phyloP scores from a whole-genome alignment of 164 flowering plant species.

The Magnolia officinalis region DNA sequence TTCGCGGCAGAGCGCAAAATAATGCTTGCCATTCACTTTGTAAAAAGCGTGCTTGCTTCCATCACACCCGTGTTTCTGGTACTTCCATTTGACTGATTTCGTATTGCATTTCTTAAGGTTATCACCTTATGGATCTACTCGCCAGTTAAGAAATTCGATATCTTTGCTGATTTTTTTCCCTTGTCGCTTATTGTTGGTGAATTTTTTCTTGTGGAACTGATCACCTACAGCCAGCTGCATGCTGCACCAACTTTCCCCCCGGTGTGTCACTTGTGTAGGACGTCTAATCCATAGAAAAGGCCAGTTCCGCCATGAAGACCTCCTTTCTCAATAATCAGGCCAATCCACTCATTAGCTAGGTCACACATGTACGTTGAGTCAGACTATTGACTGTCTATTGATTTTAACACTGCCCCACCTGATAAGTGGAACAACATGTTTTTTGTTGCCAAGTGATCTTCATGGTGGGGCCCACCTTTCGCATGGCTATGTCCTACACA shows the following conservation, averaged over 20 bases:
- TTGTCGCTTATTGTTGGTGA: not conserved
- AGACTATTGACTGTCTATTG: not conserved
- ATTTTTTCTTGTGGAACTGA: not conserved
- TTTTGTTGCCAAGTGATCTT: too few relatives aligned
- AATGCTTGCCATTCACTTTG: conserved; percentile 76
- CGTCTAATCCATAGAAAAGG: too few relatives aligned
- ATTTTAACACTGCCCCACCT: not conserved
- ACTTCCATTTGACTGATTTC: conserved; percentile 1
- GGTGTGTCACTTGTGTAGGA: too few relatives aligned
- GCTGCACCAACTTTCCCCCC: not conserved
- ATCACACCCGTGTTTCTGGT: conserved; percentile 60
- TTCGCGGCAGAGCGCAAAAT: conserved; percentile 78
- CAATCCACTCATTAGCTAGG: too few relatives aligned
- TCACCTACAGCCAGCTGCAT: not conserved
- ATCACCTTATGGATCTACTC: not conserved
- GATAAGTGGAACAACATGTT: not conserved
- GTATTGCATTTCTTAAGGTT: not conserved
- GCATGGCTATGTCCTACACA: too few relatives aligned
- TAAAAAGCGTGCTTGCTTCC: conserved; percentile 53
- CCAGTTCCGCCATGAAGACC: too few relatives aligned
- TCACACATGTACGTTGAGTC: not conserved
- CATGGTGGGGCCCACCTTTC: too few relatives aligned
- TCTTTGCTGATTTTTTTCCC: not conserved
- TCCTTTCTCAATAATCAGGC: too few relatives aligned
- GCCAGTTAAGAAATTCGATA: not conserved